Percentiles rank a stretch among this genome's conserved stretches.
These are phyloP conservation scores for Fagopyrum tataricum DNA, from an alignment of 148 eudicot species.

Conservation along the genomic window DNA sequence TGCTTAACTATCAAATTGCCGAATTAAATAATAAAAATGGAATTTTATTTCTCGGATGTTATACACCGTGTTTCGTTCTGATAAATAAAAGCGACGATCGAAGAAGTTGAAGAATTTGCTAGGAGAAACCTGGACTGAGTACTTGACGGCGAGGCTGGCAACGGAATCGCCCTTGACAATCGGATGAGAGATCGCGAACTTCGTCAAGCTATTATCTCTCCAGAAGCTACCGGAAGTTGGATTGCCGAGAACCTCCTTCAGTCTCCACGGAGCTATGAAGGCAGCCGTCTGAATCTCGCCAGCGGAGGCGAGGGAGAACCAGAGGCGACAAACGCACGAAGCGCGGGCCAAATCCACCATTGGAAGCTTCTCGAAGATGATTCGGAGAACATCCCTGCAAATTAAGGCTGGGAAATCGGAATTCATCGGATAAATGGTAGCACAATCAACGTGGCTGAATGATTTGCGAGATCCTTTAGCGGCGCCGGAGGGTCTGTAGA, in stretches of 20 bases:
- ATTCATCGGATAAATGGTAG: constrained; percentile 44
- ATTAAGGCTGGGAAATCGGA: constrained; percentile 40
- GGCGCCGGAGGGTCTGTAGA: constrained; percentile 7
- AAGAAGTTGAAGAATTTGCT: neutral
- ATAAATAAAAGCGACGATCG: neutral
- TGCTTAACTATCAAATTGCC: too few relatives aligned
- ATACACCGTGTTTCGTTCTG: neutral
- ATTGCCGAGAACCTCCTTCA: constrained; percentile 58
- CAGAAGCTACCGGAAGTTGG: constrained; percentile 82
- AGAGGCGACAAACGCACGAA: constrained; percentile 63
- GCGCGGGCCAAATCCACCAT: constrained; percentile 62
- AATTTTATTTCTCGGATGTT: too few relatives aligned
- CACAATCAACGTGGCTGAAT: neutral
- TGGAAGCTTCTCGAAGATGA: constrained; percentile 60
- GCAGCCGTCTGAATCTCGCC: constrained; percentile 50
- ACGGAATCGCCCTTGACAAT: constrained; percentile 52
- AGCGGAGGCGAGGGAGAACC: constrained; percentile 67
- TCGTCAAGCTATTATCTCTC: constrained; percentile 54
- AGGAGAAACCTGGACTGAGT: constrained; percentile 69
- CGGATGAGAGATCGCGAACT: constrained; percentile 82
- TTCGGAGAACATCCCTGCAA: constrained; percentile 52
- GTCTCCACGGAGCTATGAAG: constrained; percentile 70
- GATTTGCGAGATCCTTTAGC: constrained; percentile 2
- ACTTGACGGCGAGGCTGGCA: constrained; percentile 85
- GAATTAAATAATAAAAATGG: too few relatives aligned